These are phyloP conservation scores for Emmonsiellopsis sp. DNA, from an alignment of 2,329 filamentous ascomycete species.

Conservation along the genomic window DNA sequence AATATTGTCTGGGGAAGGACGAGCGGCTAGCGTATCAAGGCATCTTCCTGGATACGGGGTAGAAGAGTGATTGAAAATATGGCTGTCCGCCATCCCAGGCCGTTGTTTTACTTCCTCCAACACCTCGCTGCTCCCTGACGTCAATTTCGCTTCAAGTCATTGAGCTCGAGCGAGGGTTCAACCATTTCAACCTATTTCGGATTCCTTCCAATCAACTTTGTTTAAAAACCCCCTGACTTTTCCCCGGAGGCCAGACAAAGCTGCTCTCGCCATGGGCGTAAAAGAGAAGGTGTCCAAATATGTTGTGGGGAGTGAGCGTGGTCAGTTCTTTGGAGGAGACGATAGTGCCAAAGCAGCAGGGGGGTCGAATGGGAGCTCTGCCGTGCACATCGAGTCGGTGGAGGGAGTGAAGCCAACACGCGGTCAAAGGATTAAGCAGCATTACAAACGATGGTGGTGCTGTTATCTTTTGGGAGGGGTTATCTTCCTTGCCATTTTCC, in stretches of 20 bases:
- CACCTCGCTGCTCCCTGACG: neutral
- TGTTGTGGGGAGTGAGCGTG: neutral
- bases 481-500: slow-evolving; percentile 17
- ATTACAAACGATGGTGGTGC: neutral
- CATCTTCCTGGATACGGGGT: neutral
- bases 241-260: neutral
- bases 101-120: neutral
- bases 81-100: neutral
- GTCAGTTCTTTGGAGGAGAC: neutral
- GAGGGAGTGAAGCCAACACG: neutral
- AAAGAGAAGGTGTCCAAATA: neutral
- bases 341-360: neutral
- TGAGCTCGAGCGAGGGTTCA: neutral
- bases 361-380: neutral
- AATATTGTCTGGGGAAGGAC: neutral
- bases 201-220: neutral
- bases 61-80: neutral
- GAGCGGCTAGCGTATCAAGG: neutral
- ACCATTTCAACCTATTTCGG: neutral
- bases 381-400: neutral
- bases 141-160: neutral
- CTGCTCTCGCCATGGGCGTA: neutral
- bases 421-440: neutral
- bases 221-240: neutral
- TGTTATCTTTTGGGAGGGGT: slow-evolving; percentile 2